Conservation (phyloP, 2,329 filamentous ascomycete genomes). For the Alternaria arborescens region DNA sequence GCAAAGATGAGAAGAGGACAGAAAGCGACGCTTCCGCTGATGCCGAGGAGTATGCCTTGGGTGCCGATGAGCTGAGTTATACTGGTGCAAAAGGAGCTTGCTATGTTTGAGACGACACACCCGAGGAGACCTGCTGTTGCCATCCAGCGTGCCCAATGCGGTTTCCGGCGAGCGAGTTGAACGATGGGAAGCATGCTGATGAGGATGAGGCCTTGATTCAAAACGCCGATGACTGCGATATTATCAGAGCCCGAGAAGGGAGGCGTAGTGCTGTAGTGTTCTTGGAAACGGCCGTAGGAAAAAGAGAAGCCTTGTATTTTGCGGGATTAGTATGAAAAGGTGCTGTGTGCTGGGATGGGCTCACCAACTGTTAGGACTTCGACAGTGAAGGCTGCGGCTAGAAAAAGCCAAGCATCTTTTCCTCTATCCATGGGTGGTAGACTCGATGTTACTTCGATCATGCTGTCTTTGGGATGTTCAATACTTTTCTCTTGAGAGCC, state of each 20-base stretch:
- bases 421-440: constrained; percentile 28
- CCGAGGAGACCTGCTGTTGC: constrained; percentile 20
- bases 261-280: constrained; percentile 69
- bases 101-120: not conserved
- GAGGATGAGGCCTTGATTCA: constrained; percentile 61
- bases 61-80: not conserved
- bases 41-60: not conserved
- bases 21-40: constrained; percentile 52
- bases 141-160: constrained; percentile 40
- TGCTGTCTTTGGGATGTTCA: not conserved
- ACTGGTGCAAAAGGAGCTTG: not conserved
- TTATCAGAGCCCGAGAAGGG: constrained; percentile 63
- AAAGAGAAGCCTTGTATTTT: constrained; percentile 69
- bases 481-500: not conserved
- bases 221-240: constrained; percentile 71
- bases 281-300: constrained; percentile 74
- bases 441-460: not conserved
- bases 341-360: not conserved
- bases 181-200: constrained; percentile 52
- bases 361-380: constrained; percentile 51
- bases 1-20: constrained; percentile 62
- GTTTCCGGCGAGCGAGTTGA: constrained; percentile 40
- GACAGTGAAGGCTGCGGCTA: constrained; percentile 54
- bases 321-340: not conserved
- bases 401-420: constrained; percentile 29